Conservation (phyloP, 1,139 yeast species). For the Waltiozyma sp. region DNA sequence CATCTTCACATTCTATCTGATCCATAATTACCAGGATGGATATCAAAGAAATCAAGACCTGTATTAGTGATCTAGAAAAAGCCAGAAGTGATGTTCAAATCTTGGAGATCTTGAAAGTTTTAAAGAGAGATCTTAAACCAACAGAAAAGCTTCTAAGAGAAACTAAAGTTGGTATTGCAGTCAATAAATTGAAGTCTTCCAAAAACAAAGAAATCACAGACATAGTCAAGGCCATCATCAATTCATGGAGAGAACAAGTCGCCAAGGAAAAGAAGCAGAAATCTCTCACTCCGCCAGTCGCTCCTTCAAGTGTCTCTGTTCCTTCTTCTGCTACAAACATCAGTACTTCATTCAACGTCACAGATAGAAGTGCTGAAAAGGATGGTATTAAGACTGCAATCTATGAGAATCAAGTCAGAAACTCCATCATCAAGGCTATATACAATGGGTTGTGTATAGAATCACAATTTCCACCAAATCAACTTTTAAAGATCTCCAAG, state of each 20-base stretch:
- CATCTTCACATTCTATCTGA: background rate
- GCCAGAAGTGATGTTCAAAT: conserved; percentile 58
- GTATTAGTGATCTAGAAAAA: conserved; percentile 65
- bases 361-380: conserved; percentile 50
- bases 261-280: conserved; percentile 51
- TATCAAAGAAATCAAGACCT: conserved; percentile 58
- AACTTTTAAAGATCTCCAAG: conserved; percentile 52
- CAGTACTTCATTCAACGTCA: conserved; percentile 1
- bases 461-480: conserved; percentile 43
- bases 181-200: conserved; percentile 74
- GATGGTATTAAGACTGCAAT: conserved; percentile 69
- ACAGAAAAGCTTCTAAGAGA: conserved; percentile 77
- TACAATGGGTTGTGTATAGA: conserved; percentile 87
- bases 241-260: conserved; percentile 85
- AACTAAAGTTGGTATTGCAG: conserved; percentile 97
- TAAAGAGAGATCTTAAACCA: conserved; percentile 70
- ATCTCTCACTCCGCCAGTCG: conserved; percentile 14
- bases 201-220: conserved; percentile 52
- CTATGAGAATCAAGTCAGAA: conserved; percentile 69
- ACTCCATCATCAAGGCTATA: conserved; percentile 71
- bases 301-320: conserved; percentile 6
- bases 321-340: conserved; percentile 5
- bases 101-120: conserved; percentile 50
- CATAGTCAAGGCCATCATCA: conserved; percentile 72
- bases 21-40: conserved; percentile 35